Percentiles rank a stretch among this genome's conserved stretches.
These are phyloP conservation scores for Hemileccinum impolitum DNA, from an alignment of 768 basidiomycete species.

Conservation along the genomic window DNA sequence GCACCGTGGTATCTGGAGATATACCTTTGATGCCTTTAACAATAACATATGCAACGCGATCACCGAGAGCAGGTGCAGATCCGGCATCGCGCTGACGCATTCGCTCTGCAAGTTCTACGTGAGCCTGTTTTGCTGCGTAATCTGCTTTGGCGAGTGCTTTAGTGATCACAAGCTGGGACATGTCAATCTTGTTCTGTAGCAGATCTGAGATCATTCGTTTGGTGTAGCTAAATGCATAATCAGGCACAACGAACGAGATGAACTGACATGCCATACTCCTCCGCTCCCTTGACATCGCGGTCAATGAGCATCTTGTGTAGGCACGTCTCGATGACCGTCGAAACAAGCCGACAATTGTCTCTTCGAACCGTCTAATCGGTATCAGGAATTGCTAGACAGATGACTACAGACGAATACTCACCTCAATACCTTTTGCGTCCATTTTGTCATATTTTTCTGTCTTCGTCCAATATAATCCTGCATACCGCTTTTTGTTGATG, in stretches of 20 bases:
- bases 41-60: constrained; percentile 98
- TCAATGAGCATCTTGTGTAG: constrained; percentile 97
- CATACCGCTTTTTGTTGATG: constrained; percentile 98
- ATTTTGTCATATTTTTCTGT: constrained; percentile 97
- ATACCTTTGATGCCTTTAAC: constrained; percentile 92
- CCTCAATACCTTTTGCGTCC: constrained; percentile 99
- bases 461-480: constrained; percentile 96
- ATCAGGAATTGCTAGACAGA: background rate
- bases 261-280: constrained; percentile 56
- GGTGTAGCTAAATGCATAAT: constrained; percentile 61
- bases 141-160: constrained; percentile 94
- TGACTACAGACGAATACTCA: constrained; percentile 31
- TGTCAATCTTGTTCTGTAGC: constrained; percentile 94
- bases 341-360: constrained; percentile 98
- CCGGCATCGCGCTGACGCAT: constrained; percentile 97
- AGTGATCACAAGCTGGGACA: constrained; percentile 99
- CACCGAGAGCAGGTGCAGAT: constrained; percentile 95
- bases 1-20: background rate
- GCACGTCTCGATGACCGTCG: constrained; percentile 97
- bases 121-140: constrained; percentile 93
- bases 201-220: constrained; percentile 93
- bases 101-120: constrained; percentile 90
- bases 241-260: constrained; percentile 12
- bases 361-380: constrained; percentile 82
- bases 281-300: constrained; percentile 88